Base-by-base conservation (phyloP, 1,284 basidiomycete genomes). In the Ustilago shanxiensis region DNA sequence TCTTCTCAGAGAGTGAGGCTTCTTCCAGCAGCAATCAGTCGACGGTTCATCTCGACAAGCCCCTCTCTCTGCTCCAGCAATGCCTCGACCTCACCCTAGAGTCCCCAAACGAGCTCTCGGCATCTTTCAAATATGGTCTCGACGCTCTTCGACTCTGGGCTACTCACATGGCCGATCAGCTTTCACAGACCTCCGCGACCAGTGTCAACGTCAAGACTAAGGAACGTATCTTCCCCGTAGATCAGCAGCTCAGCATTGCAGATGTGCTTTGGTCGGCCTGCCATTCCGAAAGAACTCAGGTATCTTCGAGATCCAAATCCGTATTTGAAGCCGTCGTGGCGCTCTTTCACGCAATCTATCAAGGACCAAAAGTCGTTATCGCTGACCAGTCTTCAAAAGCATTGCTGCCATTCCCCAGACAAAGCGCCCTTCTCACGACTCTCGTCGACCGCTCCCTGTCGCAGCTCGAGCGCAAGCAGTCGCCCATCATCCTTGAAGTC, bases 231-330 rank as follows among this genome's bases (percentile, higher is more conserved):
- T 57, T 77, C 6, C 69, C 70, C 3, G 10, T 55, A n/a, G 54
- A 72, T 18, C 58, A 66, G 8, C 74, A 77, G 66, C 66, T 72
- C 53, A 58, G 61, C 33, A 47, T 77, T 11, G 66, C 69, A 45
- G 63, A 77, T 31, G 56, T 77, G 35, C 61, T 77, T 41, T 77
- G 74, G 74, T 72, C 74, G n/a, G 66, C 74, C 11, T 77, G 74
- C 11, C 66, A 66, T 29, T 69, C 66, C 18, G 74, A 77, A 24
- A 49, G 70, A 14, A 72, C 74, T 0, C 74, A 77, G 20, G 66
- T 77, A 1, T 68, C 70, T 0, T 73, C 66, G 22, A 33, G 74
- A 22, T 69, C 66, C 41, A 77, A 69, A 18, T 58, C 66, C 26
- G 62, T 72, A n/a, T 65, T 72, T 18, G 74, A 77, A 29, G 58